Base-by-base conservation (phyloP, 257 asterid genomes). In the Solanum peruvianum region DNA sequence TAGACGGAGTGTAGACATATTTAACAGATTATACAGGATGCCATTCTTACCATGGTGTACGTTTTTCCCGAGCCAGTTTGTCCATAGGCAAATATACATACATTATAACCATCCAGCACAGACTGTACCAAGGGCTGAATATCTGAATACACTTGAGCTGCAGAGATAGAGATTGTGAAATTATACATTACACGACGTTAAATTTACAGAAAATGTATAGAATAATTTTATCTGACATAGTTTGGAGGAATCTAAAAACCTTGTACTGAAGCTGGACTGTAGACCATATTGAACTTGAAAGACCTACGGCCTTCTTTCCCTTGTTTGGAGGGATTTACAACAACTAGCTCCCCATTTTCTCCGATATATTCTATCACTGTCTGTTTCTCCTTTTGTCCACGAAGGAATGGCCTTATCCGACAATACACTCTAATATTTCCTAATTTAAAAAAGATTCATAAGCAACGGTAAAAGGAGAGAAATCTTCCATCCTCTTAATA, bases 11-110 rank as follows among this genome's bases (percentile, higher is more conserved):
- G 42, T 83, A 76, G 84, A 20, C 8, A 25, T 20, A 33, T 21
- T 49, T 21, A 47, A 7, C 75, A 78, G 77, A 9, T 8, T 80
- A 70, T n/a, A 35, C 39, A 64, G 25, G 75, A 47, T 60, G 16
- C 11, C 13, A 11, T 42, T 78, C 89, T 33, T 93, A 97, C 99
- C 99, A 97, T 97, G 2, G 99, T 97, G 81, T 96, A 94, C 66
- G 99, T 96, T 89, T 97, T 97, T 31, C 99, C 99, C 0, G 99
- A 97, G 87, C 99, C 99, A 84, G 99, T 97, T 89, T 97, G 99
- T 35, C 99, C 99, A 69, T 96, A 97, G 15, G 99, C 99, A 86
- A 97, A 96, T 73, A 97, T 97, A 27, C 99, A 97, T 6, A 95
- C 98, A 70, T 92, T 97, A 86, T 90, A 97, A 91, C 99, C 99